These are phyloP conservation scores for Fusarium domesticum DNA, from an alignment of 2,329 filamentous ascomycete genomes.

Conservation along the genomic window DNA sequence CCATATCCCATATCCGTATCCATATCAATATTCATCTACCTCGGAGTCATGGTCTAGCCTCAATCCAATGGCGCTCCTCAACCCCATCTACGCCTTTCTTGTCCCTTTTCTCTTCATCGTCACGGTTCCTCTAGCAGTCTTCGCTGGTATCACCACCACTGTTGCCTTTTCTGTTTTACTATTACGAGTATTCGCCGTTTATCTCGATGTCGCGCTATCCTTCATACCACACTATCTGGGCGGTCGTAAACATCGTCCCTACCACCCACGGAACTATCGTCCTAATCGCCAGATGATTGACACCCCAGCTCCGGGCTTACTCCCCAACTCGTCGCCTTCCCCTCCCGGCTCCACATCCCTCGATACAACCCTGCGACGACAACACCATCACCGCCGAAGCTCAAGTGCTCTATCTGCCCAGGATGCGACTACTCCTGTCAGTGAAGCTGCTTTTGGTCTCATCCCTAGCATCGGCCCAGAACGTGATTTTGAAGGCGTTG, in stretches of 20 bases:
- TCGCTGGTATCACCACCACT: constrained; percentile 61
- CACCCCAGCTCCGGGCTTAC: constrained; percentile 4
- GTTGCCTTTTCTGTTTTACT: constrained; percentile 60
- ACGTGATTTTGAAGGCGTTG: constrained; percentile 58
- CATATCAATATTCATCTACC: no score
- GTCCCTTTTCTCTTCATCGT: constrained; percentile 62
- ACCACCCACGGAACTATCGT: constrained; percentile 19
- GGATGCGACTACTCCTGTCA: constrained; percentile 34
- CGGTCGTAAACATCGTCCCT: constrained; percentile 35
- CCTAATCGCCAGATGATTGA: constrained; percentile 13
- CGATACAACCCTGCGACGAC: constrained; percentile 21
- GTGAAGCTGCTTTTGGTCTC: constrained; percentile 40
- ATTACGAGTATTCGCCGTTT: constrained; percentile 59
- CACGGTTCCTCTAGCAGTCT: constrained; percentile 60
- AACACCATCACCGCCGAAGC: constrained; percentile 35
- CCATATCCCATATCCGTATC: no score
- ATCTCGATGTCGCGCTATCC: constrained; percentile 59
- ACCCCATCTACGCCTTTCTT: constrained; percentile 53
- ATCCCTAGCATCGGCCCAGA: constrained; percentile 49
- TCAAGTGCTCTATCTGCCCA: constrained; percentile 34
- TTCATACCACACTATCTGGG: constrained; percentile 55
- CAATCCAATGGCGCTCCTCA: constrained; percentile 49
- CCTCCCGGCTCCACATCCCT: constrained; percentile 20
- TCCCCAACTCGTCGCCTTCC: constrained; percentile 8
- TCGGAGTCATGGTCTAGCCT: constrained; percentile 23